These are phyloP conservation scores for Zelopaecilomyces penicillatus DNA, from an alignment of 2,329 filamentous ascomycete genomes.

Conservation along the genomic window DNA sequence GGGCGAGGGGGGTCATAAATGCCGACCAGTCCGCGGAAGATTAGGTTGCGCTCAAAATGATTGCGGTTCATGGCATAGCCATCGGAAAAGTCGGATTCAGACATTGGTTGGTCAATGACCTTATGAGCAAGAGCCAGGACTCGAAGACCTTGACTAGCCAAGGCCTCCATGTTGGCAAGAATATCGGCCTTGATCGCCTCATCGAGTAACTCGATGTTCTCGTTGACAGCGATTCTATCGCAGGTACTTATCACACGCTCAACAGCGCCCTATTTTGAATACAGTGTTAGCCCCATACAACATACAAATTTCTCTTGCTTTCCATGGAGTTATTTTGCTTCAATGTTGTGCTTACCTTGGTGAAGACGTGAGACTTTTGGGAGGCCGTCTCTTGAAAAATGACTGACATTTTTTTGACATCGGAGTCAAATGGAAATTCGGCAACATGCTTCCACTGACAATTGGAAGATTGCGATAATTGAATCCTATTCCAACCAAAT, in stretches of 20 bases:
- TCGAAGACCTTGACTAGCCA: conserved; percentile 57
- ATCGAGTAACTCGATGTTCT: conserved; percentile 24
- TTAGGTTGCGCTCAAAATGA: conserved; percentile 43
- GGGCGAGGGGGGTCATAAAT: conserved; percentile 60
- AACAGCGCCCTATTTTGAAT: conserved; percentile 42
- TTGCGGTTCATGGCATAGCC: conserved; percentile 13
- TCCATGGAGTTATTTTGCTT: background rate
- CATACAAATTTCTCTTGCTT: background rate
- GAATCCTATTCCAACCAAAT: conserved; percentile 35
- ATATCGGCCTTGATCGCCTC: conserved; percentile 39
- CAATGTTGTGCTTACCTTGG: conserved; percentile 27
- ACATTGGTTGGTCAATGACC: conserved; percentile 5
- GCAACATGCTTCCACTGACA: conserved; percentile 32
- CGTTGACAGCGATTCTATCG: conserved; percentile 34
- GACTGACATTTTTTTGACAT: conserved; percentile 51
- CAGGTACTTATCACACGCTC: conserved; percentile 57
- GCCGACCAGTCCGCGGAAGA: conserved; percentile 56
- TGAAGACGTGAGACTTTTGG: conserved; percentile 36
- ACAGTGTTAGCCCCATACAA: background rate
- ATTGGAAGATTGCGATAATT: conserved; percentile 15
- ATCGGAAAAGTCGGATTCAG: conserved; percentile 21
- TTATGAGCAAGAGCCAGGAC: conserved; percentile 52
- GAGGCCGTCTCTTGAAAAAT: conserved; percentile 31
- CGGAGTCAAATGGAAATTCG: conserved; percentile 51
- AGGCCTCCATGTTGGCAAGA: conserved; percentile 55